phyloP scores from a whole-genome alignment of 2,329 filamentous ascomycete species.

The Xylaria arbuscula region DNA sequence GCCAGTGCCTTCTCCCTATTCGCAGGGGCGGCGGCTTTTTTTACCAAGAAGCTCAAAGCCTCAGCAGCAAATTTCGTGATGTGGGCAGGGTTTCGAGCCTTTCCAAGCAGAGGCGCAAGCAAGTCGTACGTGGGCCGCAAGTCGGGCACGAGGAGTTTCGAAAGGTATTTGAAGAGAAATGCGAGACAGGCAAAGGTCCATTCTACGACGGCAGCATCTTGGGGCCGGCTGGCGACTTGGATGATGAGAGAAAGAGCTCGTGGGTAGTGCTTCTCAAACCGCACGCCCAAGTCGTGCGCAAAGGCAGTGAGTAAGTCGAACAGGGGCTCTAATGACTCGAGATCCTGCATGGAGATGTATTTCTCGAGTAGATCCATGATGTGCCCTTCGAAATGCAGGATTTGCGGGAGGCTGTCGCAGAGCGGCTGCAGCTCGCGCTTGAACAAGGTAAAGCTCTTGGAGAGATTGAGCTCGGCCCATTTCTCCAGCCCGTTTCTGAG shows the following conservation, averaged over 20 bases:
- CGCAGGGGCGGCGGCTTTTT: slow-evolving; percentile 84
- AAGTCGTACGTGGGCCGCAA: slow-evolving; percentile 85
- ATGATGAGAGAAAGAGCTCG: slow-evolving; percentile 79
- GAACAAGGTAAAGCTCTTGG: slow-evolving; percentile 82
- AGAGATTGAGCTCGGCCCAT: slow-evolving; percentile 93
- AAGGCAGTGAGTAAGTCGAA: slow-evolving; percentile 91
- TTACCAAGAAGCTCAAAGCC: slow-evolving; percentile 91
- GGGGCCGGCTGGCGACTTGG: slow-evolving; percentile 79
- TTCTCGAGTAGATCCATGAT: slow-evolving; percentile 82
- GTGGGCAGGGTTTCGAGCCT: slow-evolving; percentile 82
- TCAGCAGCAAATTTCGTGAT: slow-evolving; percentile 94
- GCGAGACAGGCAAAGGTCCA: slow-evolving; percentile 96
- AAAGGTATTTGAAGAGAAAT: slow-evolving; percentile 97
- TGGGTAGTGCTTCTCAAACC: slow-evolving; percentile 90
- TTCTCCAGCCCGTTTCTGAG: slow-evolving; percentile 84
- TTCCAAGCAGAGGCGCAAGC: slow-evolving; percentile 86
- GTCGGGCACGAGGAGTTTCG: slow-evolving; percentile 85
- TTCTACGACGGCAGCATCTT: slow-evolving; percentile 90
- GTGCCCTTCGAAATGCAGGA: slow-evolving; percentile 87
- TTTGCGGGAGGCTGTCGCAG: slow-evolving; percentile 89
- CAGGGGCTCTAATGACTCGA: slow-evolving; percentile 84
- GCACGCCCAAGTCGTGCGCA: slow-evolving; percentile 88
- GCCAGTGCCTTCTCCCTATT: slow-evolving; percentile 79
- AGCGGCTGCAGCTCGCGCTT: slow-evolving; percentile 78
- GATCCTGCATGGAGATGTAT: slow-evolving; percentile 82